Percentiles rank a stretch among this genome's conserved stretches.
These are phyloP conservation scores for Yamadazyma taylorii DNA, from an alignment of 1,139 yeast species.

Conservation along the genomic window DNA sequence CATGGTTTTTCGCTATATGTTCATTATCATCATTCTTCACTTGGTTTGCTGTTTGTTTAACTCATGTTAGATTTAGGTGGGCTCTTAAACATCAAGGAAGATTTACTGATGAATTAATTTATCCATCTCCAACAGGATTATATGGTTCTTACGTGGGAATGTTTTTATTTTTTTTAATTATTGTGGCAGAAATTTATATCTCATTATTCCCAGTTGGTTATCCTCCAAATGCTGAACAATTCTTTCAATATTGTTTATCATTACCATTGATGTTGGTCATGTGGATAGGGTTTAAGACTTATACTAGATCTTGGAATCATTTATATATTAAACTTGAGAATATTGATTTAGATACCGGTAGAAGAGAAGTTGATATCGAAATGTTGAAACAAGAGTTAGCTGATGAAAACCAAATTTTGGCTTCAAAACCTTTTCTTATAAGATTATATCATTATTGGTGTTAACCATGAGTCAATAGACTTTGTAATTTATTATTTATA, in stretches of 20 bases:
- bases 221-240: conserved; percentile 15
- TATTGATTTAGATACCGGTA: conserved; percentile 52
- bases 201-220: conserved; percentile 45
- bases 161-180: conserved; percentile 37
- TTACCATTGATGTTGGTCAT: conserved; percentile 43
- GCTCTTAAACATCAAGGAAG: conserved; percentile 37
- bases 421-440: conserved; percentile 28
- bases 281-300: conserved; percentile 32
- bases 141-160: conserved; percentile 49
- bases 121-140: conserved; percentile 48
- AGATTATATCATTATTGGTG: conserved; percentile 42
- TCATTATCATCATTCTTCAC: conserved; percentile 61
- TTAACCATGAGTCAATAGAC: conserved; percentile 17
- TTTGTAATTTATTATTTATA: background rate
- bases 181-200: conserved; percentile 49
- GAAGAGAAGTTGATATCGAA: conserved; percentile 48
- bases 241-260: conserved; percentile 19
- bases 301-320: conserved; percentile 24
- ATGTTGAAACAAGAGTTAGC: conserved; percentile 46
- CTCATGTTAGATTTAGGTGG: conserved; percentile 41
- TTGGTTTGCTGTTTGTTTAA: conserved; percentile 44
- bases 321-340: conserved; percentile 35
- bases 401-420: conserved; percentile 35
- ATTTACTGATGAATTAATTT: conserved; percentile 46
- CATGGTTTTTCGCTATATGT: conserved; percentile 67